Conservation (phyloP, 441 rosid species). For the Eutrema salsugineum region DNA sequence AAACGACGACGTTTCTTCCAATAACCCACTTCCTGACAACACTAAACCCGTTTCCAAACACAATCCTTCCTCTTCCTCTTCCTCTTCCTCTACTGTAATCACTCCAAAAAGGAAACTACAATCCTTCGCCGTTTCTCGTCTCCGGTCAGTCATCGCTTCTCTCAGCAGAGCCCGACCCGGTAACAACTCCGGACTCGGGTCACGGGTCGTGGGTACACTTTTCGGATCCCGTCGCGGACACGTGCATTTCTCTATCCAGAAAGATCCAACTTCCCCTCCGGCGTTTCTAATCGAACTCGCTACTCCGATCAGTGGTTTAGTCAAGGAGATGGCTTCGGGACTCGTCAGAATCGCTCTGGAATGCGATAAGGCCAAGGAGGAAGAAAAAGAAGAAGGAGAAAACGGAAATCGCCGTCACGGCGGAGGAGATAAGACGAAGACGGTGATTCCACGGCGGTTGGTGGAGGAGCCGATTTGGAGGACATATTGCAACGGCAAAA, state of each 20-base stretch:
- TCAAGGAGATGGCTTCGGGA: constrained; percentile 94
- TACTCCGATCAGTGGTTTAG: constrained; percentile 77
- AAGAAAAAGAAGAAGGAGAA: constrained; percentile 9
- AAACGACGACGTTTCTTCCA: constrained; percentile 43
- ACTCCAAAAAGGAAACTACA: constrained; percentile 67
- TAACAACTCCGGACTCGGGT: constrained; percentile 43
- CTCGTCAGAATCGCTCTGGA: constrained; percentile 89
- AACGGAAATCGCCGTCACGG: neutral
- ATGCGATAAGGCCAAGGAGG: constrained; percentile 65
- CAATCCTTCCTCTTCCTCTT: constrained; percentile 7
- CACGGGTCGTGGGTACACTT: constrained; percentile 78
- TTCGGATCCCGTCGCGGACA: constrained; percentile 89
- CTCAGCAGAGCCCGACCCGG: constrained; percentile 48
- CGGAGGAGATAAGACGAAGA: constrained; percentile 27
- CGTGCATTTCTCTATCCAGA: constrained; percentile 88
- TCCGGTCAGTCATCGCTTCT: constrained; percentile 63
- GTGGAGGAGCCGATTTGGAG: constrained; percentile 90
- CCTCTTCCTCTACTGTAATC: constrained; percentile 11
- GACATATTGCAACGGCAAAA: constrained; percentile 91
- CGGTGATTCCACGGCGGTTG: constrained; percentile 39
- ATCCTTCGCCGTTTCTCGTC: constrained; percentile 74
- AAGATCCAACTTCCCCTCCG: constrained; percentile 70
- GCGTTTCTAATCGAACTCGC: constrained; percentile 88
- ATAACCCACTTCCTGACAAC: constrained; percentile 22
- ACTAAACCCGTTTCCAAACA: constrained; percentile 21